A percentile compares a stretch with the other conserved stretches of the same genome.
Evolutionary conservation across 345 rosid genomes (phyloP).

Genomic region (Sonneratia alba): DNA sequence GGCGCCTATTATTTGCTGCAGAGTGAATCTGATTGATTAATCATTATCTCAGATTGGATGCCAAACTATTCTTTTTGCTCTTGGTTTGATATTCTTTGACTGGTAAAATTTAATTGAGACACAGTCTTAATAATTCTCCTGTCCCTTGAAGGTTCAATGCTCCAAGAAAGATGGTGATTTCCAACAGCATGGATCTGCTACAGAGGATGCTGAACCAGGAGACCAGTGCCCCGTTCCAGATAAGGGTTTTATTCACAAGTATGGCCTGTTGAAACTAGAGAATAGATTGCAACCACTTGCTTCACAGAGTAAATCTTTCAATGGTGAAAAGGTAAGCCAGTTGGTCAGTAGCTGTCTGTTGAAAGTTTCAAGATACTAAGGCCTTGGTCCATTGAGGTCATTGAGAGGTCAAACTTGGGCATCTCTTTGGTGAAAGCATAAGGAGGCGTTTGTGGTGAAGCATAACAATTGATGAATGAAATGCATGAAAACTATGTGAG

Average conservation of each 20-base stretch:
- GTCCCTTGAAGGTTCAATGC: constrained; percentile 31
- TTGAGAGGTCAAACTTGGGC: too few species aligned
- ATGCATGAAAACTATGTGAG: too few species aligned
- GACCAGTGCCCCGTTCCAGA: background rate
- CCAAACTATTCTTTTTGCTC: background rate
- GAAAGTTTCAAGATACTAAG: background rate
- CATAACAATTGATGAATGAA: too few species aligned
- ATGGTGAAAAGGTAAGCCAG: background rate
- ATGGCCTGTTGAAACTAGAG: constrained; percentile 13
- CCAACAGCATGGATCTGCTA: constrained; percentile 18
- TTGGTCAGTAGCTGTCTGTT: background rate
- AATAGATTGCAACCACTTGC: constrained; percentile 11
- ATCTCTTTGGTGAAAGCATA: too few species aligned
- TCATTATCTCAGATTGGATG: background rate
- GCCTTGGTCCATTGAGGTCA: background rate
- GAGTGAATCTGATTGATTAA: background rate
- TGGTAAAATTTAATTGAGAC: background rate
- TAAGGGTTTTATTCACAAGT: constrained; percentile 10
- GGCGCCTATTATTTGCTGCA: background rate
- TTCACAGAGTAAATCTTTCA: constrained; percentile 2
- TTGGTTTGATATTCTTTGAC: background rate
- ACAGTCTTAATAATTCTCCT: constrained; percentile 12
- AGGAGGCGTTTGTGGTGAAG: too few species aligned
- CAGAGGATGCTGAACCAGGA: constrained; percentile 15
- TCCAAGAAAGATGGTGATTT: constrained; percentile 25